phyloP scores from a whole-genome alignment of 495 filamentous ascomycete genomes.

The Penicillium waksmanii region DNA sequence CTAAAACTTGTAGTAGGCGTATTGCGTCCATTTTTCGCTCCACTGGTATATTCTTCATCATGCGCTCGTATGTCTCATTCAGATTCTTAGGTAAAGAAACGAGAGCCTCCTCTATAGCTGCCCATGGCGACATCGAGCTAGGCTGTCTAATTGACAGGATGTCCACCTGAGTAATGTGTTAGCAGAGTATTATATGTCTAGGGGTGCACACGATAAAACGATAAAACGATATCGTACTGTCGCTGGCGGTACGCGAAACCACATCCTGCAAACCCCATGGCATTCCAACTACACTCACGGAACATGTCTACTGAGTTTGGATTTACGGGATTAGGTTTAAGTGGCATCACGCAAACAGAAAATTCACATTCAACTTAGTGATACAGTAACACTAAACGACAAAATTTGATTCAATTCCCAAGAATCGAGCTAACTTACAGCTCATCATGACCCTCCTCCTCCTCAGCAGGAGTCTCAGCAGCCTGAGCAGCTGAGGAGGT shows the following conservation, averaged over 20 bases:
- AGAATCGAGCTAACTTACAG: slow-evolving; percentile 34
- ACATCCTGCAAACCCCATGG: no score
- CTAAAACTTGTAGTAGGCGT: slow-evolving; percentile 29
- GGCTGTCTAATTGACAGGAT: slow-evolving; percentile 42
- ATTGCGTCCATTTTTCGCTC: slow-evolving; percentile 21
- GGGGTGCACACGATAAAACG: no score
- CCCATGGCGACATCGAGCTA: slow-evolving; percentile 31
- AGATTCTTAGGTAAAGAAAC: slow-evolving; percentile 38
- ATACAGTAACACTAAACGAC: slow-evolving; percentile 23
- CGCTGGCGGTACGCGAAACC: no score
- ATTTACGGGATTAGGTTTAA: no score
- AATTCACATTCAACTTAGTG: slow-evolving; percentile 16
- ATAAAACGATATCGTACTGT: no score
- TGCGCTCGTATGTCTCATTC: slow-evolving; percentile 42
- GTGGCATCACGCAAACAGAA: background rate
- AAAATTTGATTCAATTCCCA: slow-evolving; percentile 25
- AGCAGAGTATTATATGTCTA: no score
- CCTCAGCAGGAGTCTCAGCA: slow-evolving; percentile 35
- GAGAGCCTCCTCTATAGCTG: slow-evolving; percentile 29
- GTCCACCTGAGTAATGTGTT: slow-evolving; percentile 36
- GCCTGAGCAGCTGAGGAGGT: slow-evolving; percentile 27
- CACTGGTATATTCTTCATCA: slow-evolving; percentile 35
- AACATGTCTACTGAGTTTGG: no score
- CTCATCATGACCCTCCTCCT: slow-evolving; percentile 46
- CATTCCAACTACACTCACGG: no score